A percentile compares a stretch with the other conserved stretches of the same genome.
These are phyloP conservation scores for Ramaria rubella DNA, from an alignment of 768 basidiomycete species.

Conservation along the genomic window DNA sequence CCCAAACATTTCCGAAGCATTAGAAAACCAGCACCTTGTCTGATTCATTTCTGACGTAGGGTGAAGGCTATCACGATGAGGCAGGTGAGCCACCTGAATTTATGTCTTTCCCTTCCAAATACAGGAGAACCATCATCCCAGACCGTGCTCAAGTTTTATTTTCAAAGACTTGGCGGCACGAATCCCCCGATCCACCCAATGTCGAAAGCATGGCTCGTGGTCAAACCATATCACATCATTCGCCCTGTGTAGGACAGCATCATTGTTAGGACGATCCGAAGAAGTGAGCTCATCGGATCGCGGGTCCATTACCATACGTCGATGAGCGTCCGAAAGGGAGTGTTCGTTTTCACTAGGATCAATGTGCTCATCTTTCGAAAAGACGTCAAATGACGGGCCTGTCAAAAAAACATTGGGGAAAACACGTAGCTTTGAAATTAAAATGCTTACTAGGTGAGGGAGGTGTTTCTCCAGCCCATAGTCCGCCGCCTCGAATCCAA, in stretches of 20 bases:
- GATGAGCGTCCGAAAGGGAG: neutral
- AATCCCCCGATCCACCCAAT: neutral
- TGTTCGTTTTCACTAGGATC: neutral
- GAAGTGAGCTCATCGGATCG: neutral
- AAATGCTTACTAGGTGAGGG: neutral
- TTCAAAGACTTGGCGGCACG: neutral
- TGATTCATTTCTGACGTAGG: too few species aligned
- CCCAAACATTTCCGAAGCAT: too few species aligned
- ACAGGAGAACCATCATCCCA: neutral
- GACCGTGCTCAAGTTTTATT: neutral
- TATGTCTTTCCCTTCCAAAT: neutral
- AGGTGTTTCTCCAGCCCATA: slow-evolving; percentile 22
- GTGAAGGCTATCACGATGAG: too few species aligned
- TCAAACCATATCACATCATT: neutral
- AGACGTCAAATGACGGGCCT: neutral
- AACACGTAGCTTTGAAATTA: neutral
- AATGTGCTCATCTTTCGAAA: neutral
- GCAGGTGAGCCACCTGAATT: neutral
- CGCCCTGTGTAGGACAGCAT: neutral
- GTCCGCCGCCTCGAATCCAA: slow-evolving; percentile 57
- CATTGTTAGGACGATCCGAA: neutral
- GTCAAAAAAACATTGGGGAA: neutral
- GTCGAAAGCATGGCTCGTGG: neutral
- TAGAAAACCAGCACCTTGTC: too few species aligned
- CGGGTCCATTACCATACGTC: neutral